Evolutionary conservation across 129 eudicot genomes (phyloP), one percentile per base, ranked within the genome.

Genomic region (Flaveria trinervia): DNA sequence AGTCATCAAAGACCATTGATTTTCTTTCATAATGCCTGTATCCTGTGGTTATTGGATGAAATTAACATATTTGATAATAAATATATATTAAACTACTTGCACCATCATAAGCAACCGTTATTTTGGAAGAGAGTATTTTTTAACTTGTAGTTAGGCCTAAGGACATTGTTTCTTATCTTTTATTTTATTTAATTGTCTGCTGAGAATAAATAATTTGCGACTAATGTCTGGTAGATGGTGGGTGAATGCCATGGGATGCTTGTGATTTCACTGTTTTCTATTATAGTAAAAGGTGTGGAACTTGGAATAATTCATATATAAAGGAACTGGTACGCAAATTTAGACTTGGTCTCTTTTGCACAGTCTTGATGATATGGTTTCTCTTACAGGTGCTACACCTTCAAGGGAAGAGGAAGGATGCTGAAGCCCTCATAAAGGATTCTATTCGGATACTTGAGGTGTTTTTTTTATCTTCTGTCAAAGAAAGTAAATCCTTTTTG

Each of bases 361-460:
- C 66, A 60, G 39, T 12, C 66, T 23, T 60, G 66, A 60, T 60
- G 66, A 60, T 25, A 60, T 60, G 66, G 16, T 52, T 25, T 11
- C 20, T 59, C 54, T 70, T 68, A 18, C 88, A 94, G 97, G 97
- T 94, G 65, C 80, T 91, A 62, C 45, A 84, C 78, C 93, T 91
- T 78, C 92, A 82, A 81, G 97, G 97, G 66, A 84, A 89, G 49
- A 79, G 22, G 57, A 81, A 88, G 76, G 96, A 86, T 55, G 84
- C 99, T 9, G 96, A 87, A 79, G 85, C 81, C 66, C 87, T 94
- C 20, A 73, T 94, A 60, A 33, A 39, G 79, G 96, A 86, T 75
- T 94, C 99, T 18, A 83, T 94, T 74, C 74, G 75, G 67, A 88
- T 94, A 82, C 79, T 94, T 65, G 97, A 91, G 99, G 99, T 94